Conservation (phyloP, 371 early-diverging fungal species). For the Neoconidiobolus thromboides region DNA sequence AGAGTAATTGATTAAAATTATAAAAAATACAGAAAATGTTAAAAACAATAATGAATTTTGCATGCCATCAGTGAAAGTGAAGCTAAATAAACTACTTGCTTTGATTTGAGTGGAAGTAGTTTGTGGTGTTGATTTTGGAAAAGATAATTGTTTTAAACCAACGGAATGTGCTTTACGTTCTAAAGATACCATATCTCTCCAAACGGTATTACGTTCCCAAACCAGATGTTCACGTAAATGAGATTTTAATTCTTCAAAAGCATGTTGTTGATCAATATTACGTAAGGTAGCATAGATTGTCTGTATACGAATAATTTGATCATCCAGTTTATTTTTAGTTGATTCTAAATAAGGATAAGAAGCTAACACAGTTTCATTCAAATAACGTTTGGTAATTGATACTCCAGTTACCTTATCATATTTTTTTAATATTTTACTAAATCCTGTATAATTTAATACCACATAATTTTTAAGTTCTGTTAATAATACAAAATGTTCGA, state of each 20-base stretch:
- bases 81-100: no score
- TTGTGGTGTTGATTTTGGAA: not conserved
- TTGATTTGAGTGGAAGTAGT: no score
- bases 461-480: constrained; percentile 77
- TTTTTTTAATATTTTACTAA: constrained; percentile 89
- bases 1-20: not conserved
- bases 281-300: constrained; percentile 32
- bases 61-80: no score
- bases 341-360: constrained; percentile 41
- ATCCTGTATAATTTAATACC: constrained; percentile 85
- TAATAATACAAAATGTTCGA: constrained; percentile 55
- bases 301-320: constrained; percentile 34
- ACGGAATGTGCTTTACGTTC: constrained; percentile 64
- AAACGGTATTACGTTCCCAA: constrained; percentile 92
- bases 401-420: constrained; percentile 74
- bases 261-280: constrained; percentile 25
- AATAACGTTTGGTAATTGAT: constrained; percentile 13
- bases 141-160: constrained; percentile 19
- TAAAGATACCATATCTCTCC: constrained; percentile 88
- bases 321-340: constrained; percentile 33
- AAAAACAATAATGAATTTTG: constrained; percentile 15
- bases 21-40: no score
- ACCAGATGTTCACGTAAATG: constrained; percentile 79
- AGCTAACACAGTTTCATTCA: constrained; percentile 31
- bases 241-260: constrained; percentile 55